These are phyloP conservation scores for Fusarium clavum DNA, from an alignment of 2,329 filamentous ascomycete genomes.

Conservation along the genomic window DNA sequence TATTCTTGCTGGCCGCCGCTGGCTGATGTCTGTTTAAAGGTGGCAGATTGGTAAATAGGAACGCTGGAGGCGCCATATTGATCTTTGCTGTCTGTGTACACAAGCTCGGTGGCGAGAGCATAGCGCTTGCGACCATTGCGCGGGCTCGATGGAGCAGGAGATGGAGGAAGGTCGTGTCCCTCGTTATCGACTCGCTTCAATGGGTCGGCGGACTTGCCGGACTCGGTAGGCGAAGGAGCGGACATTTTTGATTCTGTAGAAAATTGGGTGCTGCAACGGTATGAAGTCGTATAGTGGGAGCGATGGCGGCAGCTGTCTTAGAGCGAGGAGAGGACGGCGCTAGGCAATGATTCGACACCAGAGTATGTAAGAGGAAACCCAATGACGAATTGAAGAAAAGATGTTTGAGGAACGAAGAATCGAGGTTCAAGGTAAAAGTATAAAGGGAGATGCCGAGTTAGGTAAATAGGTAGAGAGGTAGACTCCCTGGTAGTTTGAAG, in stretches of 20 bases:
- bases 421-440: slow-evolving; percentile 11
- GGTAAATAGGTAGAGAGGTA: background rate
- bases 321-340: slow-evolving; percentile 1
- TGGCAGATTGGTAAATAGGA: slow-evolving; percentile 98
- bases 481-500: slow-evolving; percentile 3
- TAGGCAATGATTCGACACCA: slow-evolving; percentile 1
- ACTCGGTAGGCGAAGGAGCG: slow-evolving; percentile 41
- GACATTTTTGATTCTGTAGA: slow-evolving; percentile 34
- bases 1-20: slow-evolving; percentile 86
- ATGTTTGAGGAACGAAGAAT: slow-evolving; percentile 22
- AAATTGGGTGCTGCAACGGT: slow-evolving; percentile 3
- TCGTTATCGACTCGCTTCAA: slow-evolving; percentile 78
- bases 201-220: slow-evolving; percentile 54
- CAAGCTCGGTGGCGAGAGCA: slow-evolving; percentile 93
- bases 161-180: slow-evolving; percentile 87
- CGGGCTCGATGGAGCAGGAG: slow-evolving; percentile 92
- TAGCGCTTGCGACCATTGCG: slow-evolving; percentile 84
- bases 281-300: background rate
- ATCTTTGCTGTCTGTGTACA: slow-evolving; percentile 95
- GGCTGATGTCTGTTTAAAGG: slow-evolving; percentile 92
- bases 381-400: slow-evolving; percentile 4
- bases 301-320: slow-evolving; percentile 13
- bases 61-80: slow-evolving; percentile 97
- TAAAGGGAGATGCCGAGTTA: slow-evolving; percentile 24
- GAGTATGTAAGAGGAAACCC: background rate